phyloP scores from a whole-genome alignment of 805 yeast species.

The Candida dendrica region DNA sequence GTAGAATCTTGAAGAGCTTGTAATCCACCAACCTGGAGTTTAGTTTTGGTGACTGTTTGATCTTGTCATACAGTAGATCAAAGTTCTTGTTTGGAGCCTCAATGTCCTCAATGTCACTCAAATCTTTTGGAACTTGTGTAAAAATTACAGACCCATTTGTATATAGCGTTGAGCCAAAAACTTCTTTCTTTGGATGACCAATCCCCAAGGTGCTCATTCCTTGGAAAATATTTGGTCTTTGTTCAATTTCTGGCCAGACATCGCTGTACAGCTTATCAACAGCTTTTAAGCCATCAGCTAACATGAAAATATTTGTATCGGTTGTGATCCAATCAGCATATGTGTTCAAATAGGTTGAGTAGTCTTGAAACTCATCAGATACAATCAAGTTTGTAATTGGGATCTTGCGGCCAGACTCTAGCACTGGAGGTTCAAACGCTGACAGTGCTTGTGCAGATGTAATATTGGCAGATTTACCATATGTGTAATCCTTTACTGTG shows the following conservation, averaged over 20 bases:
- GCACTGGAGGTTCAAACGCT: constrained; percentile 22
- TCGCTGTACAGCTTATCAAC: constrained; percentile 36
- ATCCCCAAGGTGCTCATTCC: constrained; percentile 60
- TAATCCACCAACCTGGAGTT: constrained; percentile 23
- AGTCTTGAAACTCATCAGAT: constrained; percentile 55
- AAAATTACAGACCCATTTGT: constrained; percentile 49
- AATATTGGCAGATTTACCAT: too few relatives aligned
- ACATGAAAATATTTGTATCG: constrained; percentile 49
- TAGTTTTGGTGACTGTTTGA: constrained; percentile 21
- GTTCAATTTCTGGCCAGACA: constrained; percentile 42
- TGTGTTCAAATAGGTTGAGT: constrained; percentile 42
- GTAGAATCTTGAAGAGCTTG: constrained; percentile 38
- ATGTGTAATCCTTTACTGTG: constrained; percentile 5
- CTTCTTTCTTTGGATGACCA: constrained; percentile 28
- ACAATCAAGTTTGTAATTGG: constrained; percentile 47
- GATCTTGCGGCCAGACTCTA: constrained; percentile 23
- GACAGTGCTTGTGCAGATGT: constrained; percentile 22
- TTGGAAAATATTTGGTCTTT: constrained; percentile 46
- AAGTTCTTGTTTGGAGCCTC: constrained; percentile 1
- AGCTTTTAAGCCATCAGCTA: constrained; percentile 73
- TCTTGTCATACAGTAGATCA: constrained; percentile 13
- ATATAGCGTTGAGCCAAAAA: constrained; percentile 40
- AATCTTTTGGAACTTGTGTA: constrained; percentile 36
- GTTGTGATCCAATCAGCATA: constrained; percentile 32
- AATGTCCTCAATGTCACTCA: neutral